Percentiles rank a stretch among this genome's conserved stretches.
Conservation (phyloP, 148 eudicot species). For the Vaccinium myrtillus region DNA sequence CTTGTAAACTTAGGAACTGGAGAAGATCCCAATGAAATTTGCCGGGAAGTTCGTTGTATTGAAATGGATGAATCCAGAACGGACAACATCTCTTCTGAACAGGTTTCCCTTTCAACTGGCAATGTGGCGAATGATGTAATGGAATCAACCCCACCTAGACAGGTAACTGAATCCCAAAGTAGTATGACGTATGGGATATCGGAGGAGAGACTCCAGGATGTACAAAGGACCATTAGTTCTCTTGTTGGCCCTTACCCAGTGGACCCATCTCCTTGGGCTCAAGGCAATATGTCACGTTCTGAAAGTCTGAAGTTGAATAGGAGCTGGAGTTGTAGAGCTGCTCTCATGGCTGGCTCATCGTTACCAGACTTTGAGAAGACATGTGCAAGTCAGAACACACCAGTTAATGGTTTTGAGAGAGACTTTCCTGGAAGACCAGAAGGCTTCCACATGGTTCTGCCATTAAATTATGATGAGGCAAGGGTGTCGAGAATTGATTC, state of each 20-base stretch:
- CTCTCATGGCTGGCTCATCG: slow-evolving; percentile 37
- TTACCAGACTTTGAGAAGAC: slow-evolving; percentile 36
- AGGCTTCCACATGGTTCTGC: slow-evolving; percentile 41
- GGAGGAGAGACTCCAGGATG: slow-evolving; percentile 55
- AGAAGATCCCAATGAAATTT: slow-evolving; percentile 54
- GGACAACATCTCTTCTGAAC: slow-evolving; percentile 25
- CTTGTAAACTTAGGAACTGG: slow-evolving; percentile 20
- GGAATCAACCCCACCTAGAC: slow-evolving; percentile 27
- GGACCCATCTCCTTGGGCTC: slow-evolving; percentile 33
- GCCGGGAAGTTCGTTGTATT: slow-evolving; percentile 79
- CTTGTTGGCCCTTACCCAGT: slow-evolving; percentile 46
- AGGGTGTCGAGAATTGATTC: slow-evolving; percentile 66
- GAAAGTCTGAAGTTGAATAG: slow-evolving; percentile 45
- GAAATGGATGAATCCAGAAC: slow-evolving; percentile 56
- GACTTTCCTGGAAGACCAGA: slow-evolving; percentile 67
- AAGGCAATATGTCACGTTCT: slow-evolving; percentile 36
- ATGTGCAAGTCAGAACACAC: slow-evolving; percentile 58
- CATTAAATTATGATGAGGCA: slow-evolving; percentile 46
- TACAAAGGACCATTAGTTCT: slow-evolving; percentile 57
- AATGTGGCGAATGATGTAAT: slow-evolving; percentile 24
- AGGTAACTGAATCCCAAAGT: slow-evolving; percentile 32
- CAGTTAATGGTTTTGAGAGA: slow-evolving; percentile 59
- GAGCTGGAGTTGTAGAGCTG: slow-evolving; percentile 46
- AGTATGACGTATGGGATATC: slow-evolving; percentile 39
- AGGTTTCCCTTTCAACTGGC: slow-evolving; percentile 28